Evolutionary conservation across 306 rosid species (phyloP), one percentile per base, ranked within the genome.

Genomic region (Malus asiatica): DNA sequence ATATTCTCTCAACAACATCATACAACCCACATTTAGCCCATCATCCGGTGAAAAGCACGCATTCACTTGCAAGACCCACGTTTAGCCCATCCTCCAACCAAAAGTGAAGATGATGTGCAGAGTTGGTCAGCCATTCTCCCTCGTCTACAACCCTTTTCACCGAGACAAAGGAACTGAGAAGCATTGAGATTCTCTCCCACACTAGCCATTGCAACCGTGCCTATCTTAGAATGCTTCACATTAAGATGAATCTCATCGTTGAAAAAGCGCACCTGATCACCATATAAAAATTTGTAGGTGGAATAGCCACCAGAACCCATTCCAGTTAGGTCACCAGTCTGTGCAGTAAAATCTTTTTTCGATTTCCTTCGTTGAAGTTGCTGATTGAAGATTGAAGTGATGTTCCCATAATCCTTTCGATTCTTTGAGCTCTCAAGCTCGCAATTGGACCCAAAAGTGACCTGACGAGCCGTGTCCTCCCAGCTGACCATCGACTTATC

Each of bases 111-210:
- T 25, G 25, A 25, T 25, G 25, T 25, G 25, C 25, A 25, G 25
- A 25, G 25, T 25, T 25, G 25, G 25, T 25, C 25, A 25, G 1
- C 25, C 25, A 25, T 25, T 25, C 25, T 25, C 25, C 25, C 25
- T 25, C 25, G 25, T 25, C 25, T 25, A 25, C 25, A 25, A 25
- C 25, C 25, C 25, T 25, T 25, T 25, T 25, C 25, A 25, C 25
- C 25, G 25, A 25, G 25, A 25, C 25, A 25, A 25, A 25, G 25
- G 25, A 25, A 25, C 96, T 94, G 97, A 74, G 98, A 94, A 77
- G 98, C 98, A 88, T 94, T 94, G 61, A 94, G 88, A 81, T 94
- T 91, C 86, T 91, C 96, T 72, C 98, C 98, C 4, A 90, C 98
- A 84, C 97, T 91, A 44, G 98, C 98, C 97, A 94, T 94, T 77